These are phyloP conservation scores for Plenodomus lindquistii DNA, from an alignment of 2,329 filamentous ascomycete species.

Conservation along the genomic window DNA sequence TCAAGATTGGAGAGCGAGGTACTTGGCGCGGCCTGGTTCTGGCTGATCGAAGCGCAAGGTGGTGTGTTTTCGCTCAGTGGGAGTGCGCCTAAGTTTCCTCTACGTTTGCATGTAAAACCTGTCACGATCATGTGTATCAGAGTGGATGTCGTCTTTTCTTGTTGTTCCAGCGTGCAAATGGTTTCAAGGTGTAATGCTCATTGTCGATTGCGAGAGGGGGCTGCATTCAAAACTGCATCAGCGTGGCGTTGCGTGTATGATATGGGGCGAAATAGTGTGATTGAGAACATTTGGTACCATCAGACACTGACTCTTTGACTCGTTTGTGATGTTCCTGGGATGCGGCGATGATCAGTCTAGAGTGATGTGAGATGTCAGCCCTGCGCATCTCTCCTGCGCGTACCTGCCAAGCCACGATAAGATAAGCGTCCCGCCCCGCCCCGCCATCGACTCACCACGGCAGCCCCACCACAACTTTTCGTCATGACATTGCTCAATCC, in stretches of 20 bases:
- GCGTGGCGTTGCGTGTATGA: constrained; percentile 19
- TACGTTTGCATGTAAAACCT: neutral
- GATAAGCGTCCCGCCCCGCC: constrained; percentile 5
- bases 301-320: no score
- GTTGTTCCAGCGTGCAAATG: neutral
- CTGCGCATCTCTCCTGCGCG: neutral
- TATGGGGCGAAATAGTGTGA: constrained; percentile 2
- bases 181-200: constrained; percentile 25
- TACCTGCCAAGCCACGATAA: constrained; percentile 14
- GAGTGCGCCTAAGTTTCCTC: constrained; percentile 29
- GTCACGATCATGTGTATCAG: neutral
- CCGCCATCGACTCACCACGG: constrained; percentile 3
- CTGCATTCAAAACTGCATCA: constrained; percentile 3
- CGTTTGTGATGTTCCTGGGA: no score
- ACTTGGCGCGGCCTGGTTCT: constrained; percentile 81
- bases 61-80: constrained; percentile 95
- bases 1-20: constrained; percentile 83
- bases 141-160: neutral
- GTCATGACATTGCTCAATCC: no score
- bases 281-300: neutral
- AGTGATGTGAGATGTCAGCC: no score
- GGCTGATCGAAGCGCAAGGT: constrained; percentile 79
- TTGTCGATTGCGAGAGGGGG: neutral
- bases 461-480: constrained; percentile 16
- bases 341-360: no score